phyloP scores from a whole-genome alignment of 495 filamentous ascomycete genomes.

The Hyphodiscus hymeniophilus region DNA sequence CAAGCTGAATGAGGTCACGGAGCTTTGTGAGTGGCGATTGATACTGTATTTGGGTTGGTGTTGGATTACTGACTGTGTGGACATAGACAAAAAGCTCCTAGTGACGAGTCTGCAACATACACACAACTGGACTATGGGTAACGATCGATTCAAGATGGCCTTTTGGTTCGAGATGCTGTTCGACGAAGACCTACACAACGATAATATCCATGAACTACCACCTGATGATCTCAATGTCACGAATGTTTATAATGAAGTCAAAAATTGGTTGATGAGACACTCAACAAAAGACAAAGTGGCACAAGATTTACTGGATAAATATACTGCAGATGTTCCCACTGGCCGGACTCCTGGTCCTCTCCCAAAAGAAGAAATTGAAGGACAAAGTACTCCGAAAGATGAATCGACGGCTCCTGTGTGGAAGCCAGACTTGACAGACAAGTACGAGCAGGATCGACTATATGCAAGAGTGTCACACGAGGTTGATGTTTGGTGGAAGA shows the following conservation, averaged over 20 bases:
- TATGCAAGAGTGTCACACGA: conserved; percentile 49
- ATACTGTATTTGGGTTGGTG: neutral
- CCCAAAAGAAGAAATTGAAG: conserved; percentile 5
- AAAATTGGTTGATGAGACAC: conserved; percentile 22
- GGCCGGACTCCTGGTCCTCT: conserved; percentile 18
- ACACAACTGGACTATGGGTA: conserved; percentile 86
- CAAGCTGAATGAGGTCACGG: conserved; percentile 45
- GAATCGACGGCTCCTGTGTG: conserved; percentile 20
- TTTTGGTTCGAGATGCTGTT: conserved; percentile 82
- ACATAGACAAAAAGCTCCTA: conserved; percentile 72
- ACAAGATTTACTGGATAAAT: conserved; percentile 14
- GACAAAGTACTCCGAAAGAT: conserved; percentile 1
- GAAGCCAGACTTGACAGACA: conserved; percentile 23
- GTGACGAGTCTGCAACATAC: conserved; percentile 85
- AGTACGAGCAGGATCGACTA: conserved; percentile 40
- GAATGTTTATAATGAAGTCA: conserved; percentile 22
- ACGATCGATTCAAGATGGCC: conserved; percentile 83
- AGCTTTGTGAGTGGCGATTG: conserved; percentile 36
- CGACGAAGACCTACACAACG: conserved; percentile 43
- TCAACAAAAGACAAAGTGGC: conserved; percentile 14
- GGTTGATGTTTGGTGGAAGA: conserved; percentile 48
- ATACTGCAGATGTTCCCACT: conserved; percentile 12
- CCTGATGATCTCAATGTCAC: conserved; percentile 23
- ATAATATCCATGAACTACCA: conserved; percentile 21
- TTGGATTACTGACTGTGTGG: conserved; percentile 8